Evolutionary conservation across 805 yeast species (phyloP).

Genomic region (Candida boidinii): DNA sequence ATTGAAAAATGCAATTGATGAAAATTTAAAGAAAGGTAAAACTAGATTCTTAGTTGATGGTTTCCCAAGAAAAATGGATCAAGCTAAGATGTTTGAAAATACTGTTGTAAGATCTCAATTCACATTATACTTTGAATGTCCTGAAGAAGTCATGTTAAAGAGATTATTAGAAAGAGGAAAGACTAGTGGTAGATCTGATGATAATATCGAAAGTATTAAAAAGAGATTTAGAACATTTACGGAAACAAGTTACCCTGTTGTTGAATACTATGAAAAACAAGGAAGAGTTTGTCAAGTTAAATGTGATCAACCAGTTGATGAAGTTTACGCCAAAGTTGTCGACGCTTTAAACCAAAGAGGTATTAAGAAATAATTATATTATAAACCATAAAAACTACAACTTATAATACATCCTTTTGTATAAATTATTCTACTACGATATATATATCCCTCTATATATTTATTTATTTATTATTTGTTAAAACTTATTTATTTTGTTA

Average conservation of each 20-base stretch:
- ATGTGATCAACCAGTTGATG: constrained; percentile 76
- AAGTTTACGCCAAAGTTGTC: constrained; percentile 64
- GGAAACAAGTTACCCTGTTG: constrained; percentile 91
- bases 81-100: constrained; percentile 87
- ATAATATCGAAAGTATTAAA: constrained; percentile 81
- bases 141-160: constrained; percentile 72
- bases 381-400: too few relatives aligned
- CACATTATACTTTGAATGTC: constrained; percentile 73
- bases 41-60: constrained; percentile 83
- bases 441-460: too few relatives aligned
- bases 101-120: constrained; percentile 61
- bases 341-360: constrained; percentile 46
- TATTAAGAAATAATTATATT: too few relatives aligned
- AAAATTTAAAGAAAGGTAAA: constrained; percentile 37
- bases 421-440: too few relatives aligned
- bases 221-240: constrained; percentile 82
- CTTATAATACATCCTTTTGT: too few relatives aligned
- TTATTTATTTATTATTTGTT: too few relatives aligned
- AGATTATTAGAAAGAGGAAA: constrained; percentile 87
- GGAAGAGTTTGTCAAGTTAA: constrained; percentile 68
- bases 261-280: constrained; percentile 68
- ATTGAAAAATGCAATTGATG: constrained; percentile 69
- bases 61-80: constrained; percentile 98
- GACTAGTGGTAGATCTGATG: constrained; percentile 92
- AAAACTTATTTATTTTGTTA: too few relatives aligned